Percentiles rank a stretch among this genome's conserved stretches.
Evolutionary conservation across 306 rosid species (phyloP).

Genomic region (Cicer cuneatum): DNA sequence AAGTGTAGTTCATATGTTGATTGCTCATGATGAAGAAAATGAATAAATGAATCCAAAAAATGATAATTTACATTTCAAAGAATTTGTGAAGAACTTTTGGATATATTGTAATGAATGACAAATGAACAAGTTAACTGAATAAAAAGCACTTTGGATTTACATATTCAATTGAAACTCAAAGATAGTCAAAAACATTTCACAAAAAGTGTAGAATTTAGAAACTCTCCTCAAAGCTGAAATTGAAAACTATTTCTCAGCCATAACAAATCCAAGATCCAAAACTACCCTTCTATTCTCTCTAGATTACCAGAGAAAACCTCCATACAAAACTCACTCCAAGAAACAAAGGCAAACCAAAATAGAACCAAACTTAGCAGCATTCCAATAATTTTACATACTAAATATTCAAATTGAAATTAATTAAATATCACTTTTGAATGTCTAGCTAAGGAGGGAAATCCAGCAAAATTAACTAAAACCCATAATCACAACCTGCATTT

Average conservation of each 20-base stretch:
- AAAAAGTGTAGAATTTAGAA: constrained; percentile 34
- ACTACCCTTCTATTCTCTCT: constrained; percentile 42
- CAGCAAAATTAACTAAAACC: constrained; percentile 62
- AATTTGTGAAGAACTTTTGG: constrained; percentile 48
- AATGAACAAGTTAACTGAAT: constrained; percentile 48
- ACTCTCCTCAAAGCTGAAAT: constrained; percentile 48
- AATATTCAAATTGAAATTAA: constrained; percentile 41
- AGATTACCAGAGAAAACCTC: constrained; percentile 35
- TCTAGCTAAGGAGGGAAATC: constrained; percentile 44
- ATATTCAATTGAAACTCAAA: constrained; percentile 45
- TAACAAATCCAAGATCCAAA: constrained; percentile 56
- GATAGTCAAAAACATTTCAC: constrained; percentile 36
- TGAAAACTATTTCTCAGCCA: constrained; percentile 55
- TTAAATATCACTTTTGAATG: constrained; percentile 41
- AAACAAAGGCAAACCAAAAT: constrained; percentile 38
- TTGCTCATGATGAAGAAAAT: constrained; percentile 51
- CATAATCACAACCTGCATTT: constrained; percentile 65
- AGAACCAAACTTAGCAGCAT: constrained; percentile 45
- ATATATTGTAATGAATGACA: constrained; percentile 42
- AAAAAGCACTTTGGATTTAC: constrained; percentile 47
- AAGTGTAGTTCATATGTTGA: constrained; percentile 44
- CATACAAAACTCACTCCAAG: constrained; percentile 43
- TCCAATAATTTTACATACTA: constrained; percentile 44
- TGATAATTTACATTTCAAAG: constrained; percentile 64
- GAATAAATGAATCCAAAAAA: constrained; percentile 49